A percentile compares a stretch with the other conserved stretches of the same genome.
phyloP scores from a whole-genome alignment of 352 stramenopile species.

The Peronospora tabacina region DNA sequence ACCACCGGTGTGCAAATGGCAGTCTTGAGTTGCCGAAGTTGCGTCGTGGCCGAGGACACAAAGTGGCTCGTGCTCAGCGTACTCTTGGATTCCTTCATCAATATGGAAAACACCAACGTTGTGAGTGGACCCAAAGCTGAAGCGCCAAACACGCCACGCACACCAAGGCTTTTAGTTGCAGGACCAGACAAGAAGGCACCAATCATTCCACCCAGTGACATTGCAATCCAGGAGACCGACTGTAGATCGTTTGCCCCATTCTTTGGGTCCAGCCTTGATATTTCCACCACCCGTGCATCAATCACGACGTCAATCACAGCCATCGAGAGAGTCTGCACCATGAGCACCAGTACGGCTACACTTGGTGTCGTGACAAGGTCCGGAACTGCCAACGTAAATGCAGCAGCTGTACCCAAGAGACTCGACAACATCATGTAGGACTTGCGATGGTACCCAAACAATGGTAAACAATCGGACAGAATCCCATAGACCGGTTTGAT shows the following conservation, averaged over 20 bases:
- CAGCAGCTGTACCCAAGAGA: constrained; percentile 45
- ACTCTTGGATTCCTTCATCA: constrained; percentile 79
- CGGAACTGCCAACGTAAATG: constrained; percentile 50
- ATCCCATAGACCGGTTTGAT: constrained; percentile 96
- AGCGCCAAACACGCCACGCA: constrained; percentile 88
- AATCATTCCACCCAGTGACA: constrained; percentile 88
- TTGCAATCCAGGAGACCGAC: constrained; percentile 91
- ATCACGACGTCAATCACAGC: constrained; percentile 95
- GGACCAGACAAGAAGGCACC: constrained; percentile 89
- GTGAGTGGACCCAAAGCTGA: constrained; percentile 86
- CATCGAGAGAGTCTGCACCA: constrained; percentile 81
- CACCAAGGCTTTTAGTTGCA: constrained; percentile 83
- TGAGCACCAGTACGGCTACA: constrained; percentile 49
- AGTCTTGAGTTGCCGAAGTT: constrained; percentile 57
- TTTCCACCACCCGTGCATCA: constrained; percentile 93
- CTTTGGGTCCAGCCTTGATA: constrained; percentile 76
- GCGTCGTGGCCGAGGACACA: constrained; percentile 40
- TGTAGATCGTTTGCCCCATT: constrained; percentile 89
- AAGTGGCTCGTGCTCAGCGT: constrained; percentile 40
- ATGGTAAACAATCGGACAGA: constrained; percentile 90
- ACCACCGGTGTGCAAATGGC: constrained; percentile 85
- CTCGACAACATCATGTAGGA: constrained; percentile 92
- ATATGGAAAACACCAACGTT: constrained; percentile 82
- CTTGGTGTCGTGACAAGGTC: constrained; percentile 46
- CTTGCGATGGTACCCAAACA: constrained; percentile 92